A percentile compares a stretch with the other conserved stretches of the same genome.
phyloP scores from a whole-genome alignment of 768 basidiomycete genomes.

The Sutorius australiensis region DNA sequence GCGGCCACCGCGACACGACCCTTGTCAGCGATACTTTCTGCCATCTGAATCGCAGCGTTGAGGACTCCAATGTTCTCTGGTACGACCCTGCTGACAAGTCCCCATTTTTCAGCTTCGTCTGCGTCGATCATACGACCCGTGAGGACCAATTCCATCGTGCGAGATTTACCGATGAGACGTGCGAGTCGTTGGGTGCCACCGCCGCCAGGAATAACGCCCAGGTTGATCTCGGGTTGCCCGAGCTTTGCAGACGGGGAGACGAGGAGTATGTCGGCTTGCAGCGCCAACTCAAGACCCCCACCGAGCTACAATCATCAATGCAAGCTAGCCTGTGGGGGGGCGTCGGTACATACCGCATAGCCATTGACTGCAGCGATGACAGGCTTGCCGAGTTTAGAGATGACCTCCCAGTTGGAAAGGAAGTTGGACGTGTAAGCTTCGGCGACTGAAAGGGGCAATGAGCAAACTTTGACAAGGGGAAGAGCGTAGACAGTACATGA shows the following conservation, averaged over 20 bases:
- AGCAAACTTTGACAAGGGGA: background rate
- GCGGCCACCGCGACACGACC: slow-evolving; percentile 81
- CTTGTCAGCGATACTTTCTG: slow-evolving; percentile 74
- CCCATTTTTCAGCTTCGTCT: slow-evolving; percentile 81
- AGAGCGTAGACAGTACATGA: slow-evolving; percentile 53
- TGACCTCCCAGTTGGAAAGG: slow-evolving; percentile 76
- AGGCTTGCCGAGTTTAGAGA: slow-evolving; percentile 79
- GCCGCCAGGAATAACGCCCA: slow-evolving; percentile 92
- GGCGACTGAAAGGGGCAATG: slow-evolving; percentile 47
- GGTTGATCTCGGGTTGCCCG: slow-evolving; percentile 94
- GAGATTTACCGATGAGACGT: slow-evolving; percentile 82
- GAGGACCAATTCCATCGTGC: slow-evolving; percentile 90
- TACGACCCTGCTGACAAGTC: slow-evolving; percentile 80
- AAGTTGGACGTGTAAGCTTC: slow-evolving; percentile 86
- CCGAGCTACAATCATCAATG: slow-evolving; percentile 63
- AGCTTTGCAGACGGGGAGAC: slow-evolving; percentile 88
- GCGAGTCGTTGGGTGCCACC: slow-evolving; percentile 93
- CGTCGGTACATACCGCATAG: slow-evolving; percentile 63
- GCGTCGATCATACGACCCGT: slow-evolving; percentile 83
- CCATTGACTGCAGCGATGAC: slow-evolving; percentile 96
- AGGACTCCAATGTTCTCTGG: slow-evolving; percentile 78
- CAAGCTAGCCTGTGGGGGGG: background rate
- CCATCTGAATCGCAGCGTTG: slow-evolving; percentile 81
- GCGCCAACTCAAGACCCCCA: slow-evolving; percentile 93
- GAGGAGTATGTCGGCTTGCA: slow-evolving; percentile 95